These are phyloP conservation scores for Didymella sp. DNA, from an alignment of 2,329 filamentous ascomycete species.

Conservation along the genomic window DNA sequence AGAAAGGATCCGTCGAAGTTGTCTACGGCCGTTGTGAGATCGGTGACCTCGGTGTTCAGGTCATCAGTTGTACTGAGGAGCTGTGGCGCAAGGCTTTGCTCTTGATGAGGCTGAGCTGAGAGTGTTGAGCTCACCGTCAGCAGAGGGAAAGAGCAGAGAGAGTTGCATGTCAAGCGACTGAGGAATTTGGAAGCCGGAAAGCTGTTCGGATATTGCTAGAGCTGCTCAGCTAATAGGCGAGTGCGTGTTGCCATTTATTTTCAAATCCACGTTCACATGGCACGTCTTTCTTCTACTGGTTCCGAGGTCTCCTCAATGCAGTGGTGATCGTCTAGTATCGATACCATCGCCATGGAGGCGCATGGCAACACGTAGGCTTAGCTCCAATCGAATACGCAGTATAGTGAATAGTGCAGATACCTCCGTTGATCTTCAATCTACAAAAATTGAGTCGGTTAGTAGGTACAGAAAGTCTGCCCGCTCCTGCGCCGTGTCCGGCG, in stretches of 20 bases:
- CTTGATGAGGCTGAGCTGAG: conserved; percentile 8
- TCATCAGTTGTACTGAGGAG: conserved; percentile 24
- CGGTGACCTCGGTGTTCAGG: conserved; percentile 24
- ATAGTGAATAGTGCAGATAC: background rate
- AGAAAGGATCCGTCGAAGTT: conserved; percentile 31
- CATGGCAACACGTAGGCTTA: background rate
- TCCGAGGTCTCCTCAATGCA: background rate
- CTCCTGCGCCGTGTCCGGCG: background rate
- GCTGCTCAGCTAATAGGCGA: background rate
- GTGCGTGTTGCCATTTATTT: background rate
- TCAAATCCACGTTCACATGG: background rate
- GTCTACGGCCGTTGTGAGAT: conserved; percentile 31
- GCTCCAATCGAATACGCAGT: background rate
- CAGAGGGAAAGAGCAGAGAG: background rate
- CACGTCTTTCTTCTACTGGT: background rate
- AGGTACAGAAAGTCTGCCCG: background rate
- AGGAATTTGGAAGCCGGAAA: background rate
- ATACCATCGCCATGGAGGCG: background rate
- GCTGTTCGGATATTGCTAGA: background rate
- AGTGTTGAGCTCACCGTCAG: conserved; percentile 3
- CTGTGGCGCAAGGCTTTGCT: conserved; percentile 19
- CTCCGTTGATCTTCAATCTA: conserved; percentile 1
- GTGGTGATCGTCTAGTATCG: background rate
- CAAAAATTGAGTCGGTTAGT: too few species aligned
- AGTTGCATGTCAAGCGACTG: background rate